A percentile compares a stretch with the other conserved stretches of the same genome.
Evolutionary conservation across 2,329 filamentous ascomycete species (phyloP).

Genomic region (Arthrocladium fulminans): DNA sequence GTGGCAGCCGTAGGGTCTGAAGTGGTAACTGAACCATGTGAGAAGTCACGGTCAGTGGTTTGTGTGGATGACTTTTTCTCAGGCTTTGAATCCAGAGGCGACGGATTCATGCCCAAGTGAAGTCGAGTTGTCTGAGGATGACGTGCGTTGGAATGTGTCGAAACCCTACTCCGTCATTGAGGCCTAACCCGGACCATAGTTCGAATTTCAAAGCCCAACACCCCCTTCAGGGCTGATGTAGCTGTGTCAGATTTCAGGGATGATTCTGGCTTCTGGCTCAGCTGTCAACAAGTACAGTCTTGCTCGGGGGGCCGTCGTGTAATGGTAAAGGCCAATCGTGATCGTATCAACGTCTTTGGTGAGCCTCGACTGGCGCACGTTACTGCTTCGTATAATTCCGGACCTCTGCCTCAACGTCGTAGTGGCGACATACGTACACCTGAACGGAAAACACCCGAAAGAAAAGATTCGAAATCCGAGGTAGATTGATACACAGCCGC

Average conservation of each 20-base stretch:
- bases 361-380: too few relatives aligned
- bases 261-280: too few relatives aligned
- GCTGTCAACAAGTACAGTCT: too few relatives aligned
- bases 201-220: too few relatives aligned
- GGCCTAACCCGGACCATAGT: not conserved
- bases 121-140: not conserved
- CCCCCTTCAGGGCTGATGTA: not conserved
- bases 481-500: constrained; percentile 7
- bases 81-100: not conserved
- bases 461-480: not conserved
- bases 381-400: too few relatives aligned
- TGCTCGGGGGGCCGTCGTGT: too few relatives aligned
- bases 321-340: too few relatives aligned
- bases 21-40: not conserved
- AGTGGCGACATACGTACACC: not conserved
- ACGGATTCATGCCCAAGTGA: constrained; percentile 2
- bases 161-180: constrained; percentile 1
- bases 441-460: not conserved
- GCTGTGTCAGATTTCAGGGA: not conserved
- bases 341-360: too few relatives aligned
- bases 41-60: not conserved
- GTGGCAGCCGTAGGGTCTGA: constrained; percentile 3
- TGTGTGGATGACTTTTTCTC: constrained; percentile 2
- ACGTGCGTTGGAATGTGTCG: not conserved
- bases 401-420: not conserved